Conservation (phyloP, 1,284 basidiomycete genomes). For the Ganoderma sinense region DNA sequence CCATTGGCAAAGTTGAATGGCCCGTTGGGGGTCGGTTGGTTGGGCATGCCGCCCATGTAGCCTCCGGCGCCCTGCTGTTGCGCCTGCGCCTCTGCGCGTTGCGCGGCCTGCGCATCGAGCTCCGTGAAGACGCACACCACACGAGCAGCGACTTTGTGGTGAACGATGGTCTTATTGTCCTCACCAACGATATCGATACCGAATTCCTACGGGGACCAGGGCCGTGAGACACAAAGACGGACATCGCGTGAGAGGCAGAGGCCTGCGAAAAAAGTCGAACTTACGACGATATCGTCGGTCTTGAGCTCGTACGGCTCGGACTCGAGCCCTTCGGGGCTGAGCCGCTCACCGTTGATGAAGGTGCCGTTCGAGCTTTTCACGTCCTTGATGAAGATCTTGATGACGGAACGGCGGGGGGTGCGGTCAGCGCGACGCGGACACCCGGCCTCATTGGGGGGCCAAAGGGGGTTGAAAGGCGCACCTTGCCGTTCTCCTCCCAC, state of each 20-base stretch:
- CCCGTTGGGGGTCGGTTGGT: constrained; percentile 45
- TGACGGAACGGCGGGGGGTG: constrained; percentile 9
- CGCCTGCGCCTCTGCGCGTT: constrained; percentile 70
- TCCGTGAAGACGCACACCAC: constrained; percentile 90
- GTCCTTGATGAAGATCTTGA: constrained; percentile 96
- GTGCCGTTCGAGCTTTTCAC: constrained; percentile 99
- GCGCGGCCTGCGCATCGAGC: constrained; percentile 81
- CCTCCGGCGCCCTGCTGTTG: constrained; percentile 38
- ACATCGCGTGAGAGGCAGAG: constrained; percentile 6
- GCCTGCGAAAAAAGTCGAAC: constrained; percentile 38
- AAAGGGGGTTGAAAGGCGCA: constrained; percentile 42
- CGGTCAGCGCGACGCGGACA: constrained; percentile 10
- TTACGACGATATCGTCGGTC: constrained; percentile 89
- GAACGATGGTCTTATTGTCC: constrained; percentile 97
- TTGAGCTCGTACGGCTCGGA: constrained; percentile 95
- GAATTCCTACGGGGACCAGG: constrained; percentile 23
- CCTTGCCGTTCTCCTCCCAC: constrained; percentile 93
- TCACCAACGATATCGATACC: constrained; percentile 98
- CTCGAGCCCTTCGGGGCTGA: constrained; percentile 91
- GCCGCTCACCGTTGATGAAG: constrained; percentile 95
- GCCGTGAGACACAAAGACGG: constrained; percentile 1
- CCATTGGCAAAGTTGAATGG: constrained; percentile 51
- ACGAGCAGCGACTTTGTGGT: constrained; percentile 97
- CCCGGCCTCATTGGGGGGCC: neutral
- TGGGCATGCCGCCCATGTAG: constrained; percentile 35